These are phyloP conservation scores for Fusarium praegraminearum DNA, from an alignment of 2,329 filamentous ascomycete species.

Conservation along the genomic window DNA sequence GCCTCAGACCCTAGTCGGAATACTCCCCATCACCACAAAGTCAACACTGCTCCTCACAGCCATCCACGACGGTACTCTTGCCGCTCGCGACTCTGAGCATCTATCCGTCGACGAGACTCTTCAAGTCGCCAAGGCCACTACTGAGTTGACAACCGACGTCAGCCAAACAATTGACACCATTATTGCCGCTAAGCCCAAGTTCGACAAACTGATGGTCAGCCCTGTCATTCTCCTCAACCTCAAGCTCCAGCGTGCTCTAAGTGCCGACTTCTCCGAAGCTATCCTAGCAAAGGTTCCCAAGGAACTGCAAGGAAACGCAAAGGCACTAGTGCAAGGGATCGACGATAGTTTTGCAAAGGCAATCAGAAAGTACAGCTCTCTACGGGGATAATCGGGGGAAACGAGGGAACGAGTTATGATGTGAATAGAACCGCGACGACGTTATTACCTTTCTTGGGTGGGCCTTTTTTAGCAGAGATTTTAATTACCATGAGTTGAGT, in stretches of 20 bases:
- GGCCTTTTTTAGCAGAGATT: conserved; percentile 28
- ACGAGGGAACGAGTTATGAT: conserved; percentile 27
- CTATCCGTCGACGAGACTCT: conserved; percentile 56
- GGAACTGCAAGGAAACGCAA: conserved; percentile 50
- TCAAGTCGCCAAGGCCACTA: conserved; percentile 54
- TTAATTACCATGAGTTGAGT: conserved; percentile 32
- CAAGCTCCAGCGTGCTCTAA: conserved; percentile 55
- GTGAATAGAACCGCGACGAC: conserved; percentile 19
- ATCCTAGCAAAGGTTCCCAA: conserved; percentile 57
- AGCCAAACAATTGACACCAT: conserved; percentile 55
- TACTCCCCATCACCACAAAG: conserved; percentile 56
- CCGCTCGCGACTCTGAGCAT: conserved; percentile 53
- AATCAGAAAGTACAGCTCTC: conserved; percentile 49
- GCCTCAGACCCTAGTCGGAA: conserved; percentile 54
- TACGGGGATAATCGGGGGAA: conserved; percentile 15
- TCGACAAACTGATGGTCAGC: conserved; percentile 57
- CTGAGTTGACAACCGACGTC: conserved; percentile 53
- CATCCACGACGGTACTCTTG: conserved; percentile 55
- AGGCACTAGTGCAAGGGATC: conserved; percentile 54
- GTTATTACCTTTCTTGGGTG: conserved; percentile 29
- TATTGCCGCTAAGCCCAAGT: conserved; percentile 57
- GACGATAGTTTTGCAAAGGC: conserved; percentile 55
- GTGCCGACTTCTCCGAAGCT: conserved; percentile 53
- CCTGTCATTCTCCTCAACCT: conserved; percentile 59
- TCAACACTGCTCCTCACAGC: conserved; percentile 55